These are phyloP conservation scores for Penicillium egyptiacum DNA, from an alignment of 495 filamentous ascomycete species.

Conservation along the genomic window DNA sequence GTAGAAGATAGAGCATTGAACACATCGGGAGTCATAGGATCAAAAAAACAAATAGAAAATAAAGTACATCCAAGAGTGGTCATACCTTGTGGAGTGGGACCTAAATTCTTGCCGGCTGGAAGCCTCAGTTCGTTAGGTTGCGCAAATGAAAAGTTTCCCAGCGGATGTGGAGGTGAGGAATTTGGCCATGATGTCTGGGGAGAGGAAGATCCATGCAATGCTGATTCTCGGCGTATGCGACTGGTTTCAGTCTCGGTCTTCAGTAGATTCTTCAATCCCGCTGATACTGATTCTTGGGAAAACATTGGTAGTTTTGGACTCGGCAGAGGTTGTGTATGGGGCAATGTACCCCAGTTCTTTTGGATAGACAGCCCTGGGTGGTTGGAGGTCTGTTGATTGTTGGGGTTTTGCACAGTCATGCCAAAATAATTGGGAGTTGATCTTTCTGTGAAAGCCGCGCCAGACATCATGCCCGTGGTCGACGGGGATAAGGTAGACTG, in stretches of 20 bases:
- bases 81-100: constrained; percentile 16
- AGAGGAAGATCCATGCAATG: constrained; percentile 21
- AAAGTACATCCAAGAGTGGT: neutral
- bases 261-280: constrained; percentile 63
- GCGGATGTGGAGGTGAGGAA: neutral
- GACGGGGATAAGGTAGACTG: constrained; percentile 42
- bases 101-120: neutral
- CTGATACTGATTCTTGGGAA: constrained; percentile 74
- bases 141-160: constrained; percentile 6
- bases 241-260: constrained; percentile 28
- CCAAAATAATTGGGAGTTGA: constrained; percentile 84
- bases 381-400: constrained; percentile 61
- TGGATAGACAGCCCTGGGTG: constrained; percentile 53
- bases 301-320: constrained; percentile 68
- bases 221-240: constrained; percentile 25
- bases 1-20: neutral
- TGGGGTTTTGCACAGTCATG: constrained; percentile 59
- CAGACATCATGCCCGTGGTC: constrained; percentile 41
- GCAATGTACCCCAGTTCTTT: constrained; percentile 70
- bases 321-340: constrained; percentile 63
- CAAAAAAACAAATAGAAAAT: neutral
- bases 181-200: constrained; percentile 14
- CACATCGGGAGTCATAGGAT: neutral
- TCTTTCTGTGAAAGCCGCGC: constrained; percentile 41
- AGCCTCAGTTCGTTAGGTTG: neutral